Conservation (phyloP, 345 rosid species). For the Abelmoschus esculentus region DNA sequence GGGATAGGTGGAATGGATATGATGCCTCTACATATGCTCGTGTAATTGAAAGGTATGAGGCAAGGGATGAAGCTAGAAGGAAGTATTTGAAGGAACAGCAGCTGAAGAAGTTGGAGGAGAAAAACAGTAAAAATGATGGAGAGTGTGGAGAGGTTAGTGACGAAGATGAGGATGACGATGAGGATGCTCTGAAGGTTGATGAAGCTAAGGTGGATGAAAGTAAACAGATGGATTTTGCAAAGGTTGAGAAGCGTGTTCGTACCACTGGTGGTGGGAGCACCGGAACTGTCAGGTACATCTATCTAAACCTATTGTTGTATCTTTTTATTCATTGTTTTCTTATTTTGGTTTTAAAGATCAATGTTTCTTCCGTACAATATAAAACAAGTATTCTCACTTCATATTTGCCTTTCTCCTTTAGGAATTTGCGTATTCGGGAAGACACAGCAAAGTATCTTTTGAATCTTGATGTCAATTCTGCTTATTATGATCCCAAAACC, state of each 20-base stretch:
- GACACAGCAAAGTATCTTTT: constrained; percentile 69
- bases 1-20: constrained; percentile 88
- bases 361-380: not conserved
- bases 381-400: constrained; percentile 2
- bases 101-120: constrained; percentile 71
- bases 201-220: constrained; percentile 66
- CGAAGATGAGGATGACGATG: constrained; percentile 58
- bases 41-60: constrained; percentile 73
- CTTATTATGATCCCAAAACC: constrained; percentile 78
- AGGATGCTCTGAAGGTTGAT: constrained; percentile 63
- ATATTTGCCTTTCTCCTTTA: constrained; percentile 9
- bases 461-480: constrained; percentile 72
- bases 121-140: constrained; percentile 41
- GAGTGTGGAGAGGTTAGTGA: constrained; percentile 41
- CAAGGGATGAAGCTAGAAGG: constrained; percentile 70
- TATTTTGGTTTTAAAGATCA: not conserved
- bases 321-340: not conserved
- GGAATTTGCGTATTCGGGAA: constrained; percentile 74
- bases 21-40: constrained; percentile 59
- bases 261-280: constrained; percentile 98
- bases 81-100: constrained; percentile 69
- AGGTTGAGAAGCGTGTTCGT: constrained; percentile 95
- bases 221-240: constrained; percentile 91
- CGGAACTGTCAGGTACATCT: constrained; percentile 72
- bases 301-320: not conserved